Evolutionary conservation across 2,329 filamentous ascomycete species (phyloP), one percentile per base, ranked within the genome.

Genomic region (Aspergillus cejpii): DNA sequence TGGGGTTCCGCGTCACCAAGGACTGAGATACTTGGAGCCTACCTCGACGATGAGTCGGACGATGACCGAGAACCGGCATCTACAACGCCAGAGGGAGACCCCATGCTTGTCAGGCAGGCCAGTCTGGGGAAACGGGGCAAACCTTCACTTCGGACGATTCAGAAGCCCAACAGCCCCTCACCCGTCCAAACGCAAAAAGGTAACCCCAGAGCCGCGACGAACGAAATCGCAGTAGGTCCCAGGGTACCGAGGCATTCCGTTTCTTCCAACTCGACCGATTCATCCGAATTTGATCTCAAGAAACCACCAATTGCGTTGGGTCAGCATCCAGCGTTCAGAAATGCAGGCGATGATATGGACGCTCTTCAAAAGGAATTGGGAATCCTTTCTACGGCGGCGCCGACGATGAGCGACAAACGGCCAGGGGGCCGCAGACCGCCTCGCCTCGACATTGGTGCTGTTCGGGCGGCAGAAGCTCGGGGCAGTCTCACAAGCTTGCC

Each of bases 401-500:
- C 59, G 6, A 62, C 63, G 6, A 67, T 70, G 65, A 69, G 67
- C 45, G 61, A 66, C 40, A 70, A 60, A 48, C 61, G 65, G 29
- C 67, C 66, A 15, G 56, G 59, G 14, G 60, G 55, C 29, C 65
- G 59, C 41, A 61, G 67, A 47, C 90, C 91, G 24, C 85, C 87
- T 3, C 80, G 79, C 27, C 71, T 96, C 3, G 82, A 96, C 60
- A 84, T 96, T 19, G 83, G 90, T 59, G 86, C 86, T 3, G 85
- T 94, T 3, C 79, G 81, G 52, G 81, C 84, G 41, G 86, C 87
- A 12, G 88, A 96, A 65, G 80, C 84, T 1, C 80, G 92, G 59
- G 90, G 88, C 3, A 96, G 90, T 62, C 74, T 95, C 51, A 97
- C 92, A 1, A 96, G 90, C 66, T 72, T 98, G 47, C 85, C 90